A percentile compares a stretch with the other conserved stretches of the same genome.
Evolutionary conservation across 495 filamentous ascomycete genomes (phyloP).

Genomic region (Tetracladium setigerum): DNA sequence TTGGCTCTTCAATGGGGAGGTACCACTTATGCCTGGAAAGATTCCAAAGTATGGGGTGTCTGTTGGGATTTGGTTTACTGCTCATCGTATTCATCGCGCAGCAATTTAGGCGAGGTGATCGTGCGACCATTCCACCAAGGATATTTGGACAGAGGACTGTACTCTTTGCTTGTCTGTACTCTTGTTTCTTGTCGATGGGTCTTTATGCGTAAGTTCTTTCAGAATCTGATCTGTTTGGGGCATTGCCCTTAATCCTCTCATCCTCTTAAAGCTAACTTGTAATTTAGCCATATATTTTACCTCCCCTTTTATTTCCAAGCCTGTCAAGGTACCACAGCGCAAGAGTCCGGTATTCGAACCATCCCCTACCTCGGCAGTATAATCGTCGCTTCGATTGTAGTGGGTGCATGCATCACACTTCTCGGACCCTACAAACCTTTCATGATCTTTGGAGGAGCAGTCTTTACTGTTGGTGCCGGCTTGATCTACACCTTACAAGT

Average conservation of each 20-base stretch:
- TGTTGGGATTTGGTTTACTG: conserved; percentile 38
- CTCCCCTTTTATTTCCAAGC: conserved; percentile 59
- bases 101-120: conserved; percentile 41
- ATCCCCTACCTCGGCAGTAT: conserved; percentile 41
- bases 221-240: no score
- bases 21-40: conserved; percentile 37
- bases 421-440: conserved; percentile 30
- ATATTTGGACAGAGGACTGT: conserved; percentile 17
- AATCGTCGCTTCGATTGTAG: conserved; percentile 24
- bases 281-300: conserved; percentile 42
- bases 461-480: conserved; percentile 26
- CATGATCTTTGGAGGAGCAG: conserved; percentile 22
- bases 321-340: conserved; percentile 36
- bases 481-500: conserved; percentile 22
- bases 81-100: conserved; percentile 38
- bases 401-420: conserved; percentile 24
- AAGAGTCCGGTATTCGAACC: conserved; percentile 41
- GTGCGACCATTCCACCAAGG: conserved; percentile 19
- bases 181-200: conserved; percentile 43
- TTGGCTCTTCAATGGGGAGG: conserved; percentile 49
- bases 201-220: conserved; percentile 43
- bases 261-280: neutral
- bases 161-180: conserved; percentile 9
- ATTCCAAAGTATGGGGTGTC: conserved; percentile 18
- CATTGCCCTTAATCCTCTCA: no score